Evolutionary conservation across 495 filamentous ascomycete genomes (phyloP), one percentile per base, ranked within the genome.

Genomic region (Xylaria flabelliformis): DNA sequence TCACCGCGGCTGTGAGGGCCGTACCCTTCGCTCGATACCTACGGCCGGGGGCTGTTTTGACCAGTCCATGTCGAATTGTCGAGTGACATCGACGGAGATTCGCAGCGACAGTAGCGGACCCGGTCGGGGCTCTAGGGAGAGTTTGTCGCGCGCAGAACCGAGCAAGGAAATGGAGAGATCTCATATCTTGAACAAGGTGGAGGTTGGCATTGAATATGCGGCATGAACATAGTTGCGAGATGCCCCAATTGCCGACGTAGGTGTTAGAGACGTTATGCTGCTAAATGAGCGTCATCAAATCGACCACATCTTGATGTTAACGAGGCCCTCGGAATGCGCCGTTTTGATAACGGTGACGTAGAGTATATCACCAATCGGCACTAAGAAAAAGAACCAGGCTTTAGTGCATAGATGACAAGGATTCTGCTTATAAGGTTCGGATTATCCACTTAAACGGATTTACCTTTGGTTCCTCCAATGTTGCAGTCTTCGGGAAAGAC

Each of bases 1-100:
- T 90, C n/a, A 77, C 80, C 15, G 86, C 82, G 26, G 84, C 83
- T 6, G 85, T 85, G 64, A 88, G 78, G 24, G 90, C 48, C 21
- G 55, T 72, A 29, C 71, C 36, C 9, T 46, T 76, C 34, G 41
- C 50, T 3, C 56, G 67, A 39, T 65, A 58, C 4, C 41, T 72
- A 5, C 8, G 24, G 36, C 64, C 44, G 44, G 71, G 72, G 4
- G 34, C 39, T 56, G 50, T 26, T 15, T 67, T 41, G 62, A 55
- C 39, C 36, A 34, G 17, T 7, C 59, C 62, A 39, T 29, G 13
- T 42, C 73, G 74, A 36, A 74, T 68, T 10, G 72, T 75, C 9
- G 77, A 75, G 56, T 70, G 69, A 58, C 69, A 75, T 67, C 74
- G 75, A 55, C 39, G 59, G 32, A 72, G 48, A 21, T 56, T 78